Evolutionary conservation across 345 rosid species (phyloP).

Genomic region (Erysimum cheiranthoides): DNA sequence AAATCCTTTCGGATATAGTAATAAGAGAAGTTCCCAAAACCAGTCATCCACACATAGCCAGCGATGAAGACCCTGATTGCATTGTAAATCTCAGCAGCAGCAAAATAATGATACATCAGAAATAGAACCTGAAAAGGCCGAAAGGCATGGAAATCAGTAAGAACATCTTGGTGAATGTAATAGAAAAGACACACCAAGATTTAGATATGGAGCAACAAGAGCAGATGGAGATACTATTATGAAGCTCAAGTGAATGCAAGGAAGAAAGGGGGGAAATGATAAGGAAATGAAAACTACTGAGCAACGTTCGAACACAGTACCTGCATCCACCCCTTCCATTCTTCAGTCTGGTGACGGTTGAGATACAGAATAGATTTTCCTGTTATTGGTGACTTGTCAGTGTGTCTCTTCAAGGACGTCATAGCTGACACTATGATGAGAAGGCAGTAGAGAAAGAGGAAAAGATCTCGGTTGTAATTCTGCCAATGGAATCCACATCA

Average conservation of each 20-base stretch:
- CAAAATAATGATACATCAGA: constrained; percentile 95
- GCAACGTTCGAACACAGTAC: constrained; percentile 46
- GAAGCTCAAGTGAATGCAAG: neutral
- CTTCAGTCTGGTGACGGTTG: constrained; percentile 92
- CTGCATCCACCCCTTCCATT: constrained; percentile 99
- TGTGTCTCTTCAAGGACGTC: constrained; percentile 85
- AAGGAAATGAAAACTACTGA: neutral
- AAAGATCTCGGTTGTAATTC: constrained; percentile 91
- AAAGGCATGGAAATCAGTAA: constrained; percentile 13
- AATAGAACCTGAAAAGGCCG: constrained; percentile 74
- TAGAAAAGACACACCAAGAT: neutral
- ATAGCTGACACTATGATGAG: constrained; percentile 81
- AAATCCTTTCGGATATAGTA: constrained; percentile 93
- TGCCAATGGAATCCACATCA: constrained; percentile 50
- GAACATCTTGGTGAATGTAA: neutral
- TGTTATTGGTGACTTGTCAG: constrained; percentile 72
- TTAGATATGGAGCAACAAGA: neutral
- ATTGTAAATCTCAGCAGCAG: constrained; percentile 88
- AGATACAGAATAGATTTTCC: constrained; percentile 80
- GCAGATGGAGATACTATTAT: neutral
- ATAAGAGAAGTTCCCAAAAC: constrained; percentile 94
- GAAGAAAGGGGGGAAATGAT: neutral
- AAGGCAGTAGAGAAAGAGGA: constrained; percentile 82
- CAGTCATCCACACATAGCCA: constrained; percentile 98
- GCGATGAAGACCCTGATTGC: constrained; percentile 95